These are phyloP conservation scores for Rhodamnia rubescens DNA, from an alignment of 345 rosid genomes.

Conservation along the genomic window DNA sequence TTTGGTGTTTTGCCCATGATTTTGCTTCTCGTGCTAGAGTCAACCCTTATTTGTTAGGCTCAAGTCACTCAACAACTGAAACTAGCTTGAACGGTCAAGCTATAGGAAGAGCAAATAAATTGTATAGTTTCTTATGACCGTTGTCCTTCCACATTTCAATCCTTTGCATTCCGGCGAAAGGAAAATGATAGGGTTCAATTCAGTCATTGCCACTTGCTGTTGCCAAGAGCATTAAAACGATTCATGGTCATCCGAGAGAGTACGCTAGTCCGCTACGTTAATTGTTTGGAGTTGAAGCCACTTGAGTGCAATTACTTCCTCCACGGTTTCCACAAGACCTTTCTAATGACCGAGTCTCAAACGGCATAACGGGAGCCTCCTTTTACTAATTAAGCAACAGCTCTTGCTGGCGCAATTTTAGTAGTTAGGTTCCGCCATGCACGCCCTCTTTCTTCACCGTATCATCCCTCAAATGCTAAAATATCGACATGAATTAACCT, in stretches of 20 bases:
- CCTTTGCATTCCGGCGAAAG: not conserved
- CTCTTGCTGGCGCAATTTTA: not conserved
- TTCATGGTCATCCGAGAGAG: not conserved
- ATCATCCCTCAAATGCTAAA: not conserved
- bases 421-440: not conserved
- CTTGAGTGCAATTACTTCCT: not conserved
- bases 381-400: not conserved
- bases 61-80: not conserved
- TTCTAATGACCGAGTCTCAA: not conserved
- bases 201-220: not conserved
- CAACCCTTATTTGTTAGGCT: not conserved
- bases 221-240: not conserved
- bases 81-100: not conserved
- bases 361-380: not conserved
- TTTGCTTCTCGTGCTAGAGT: not conserved
- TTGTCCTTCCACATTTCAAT: not conserved
- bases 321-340: not conserved
- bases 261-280: not conserved
- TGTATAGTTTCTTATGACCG: not conserved
- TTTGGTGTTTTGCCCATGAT: not conserved
- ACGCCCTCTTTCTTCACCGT: not conserved
- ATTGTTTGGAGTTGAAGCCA: not conserved
- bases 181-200: not conserved
- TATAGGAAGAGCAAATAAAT: not conserved
- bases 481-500: not conserved